Base-by-base conservation (phyloP, 805 yeast species). In the Debaryomyces castellii region DNA sequence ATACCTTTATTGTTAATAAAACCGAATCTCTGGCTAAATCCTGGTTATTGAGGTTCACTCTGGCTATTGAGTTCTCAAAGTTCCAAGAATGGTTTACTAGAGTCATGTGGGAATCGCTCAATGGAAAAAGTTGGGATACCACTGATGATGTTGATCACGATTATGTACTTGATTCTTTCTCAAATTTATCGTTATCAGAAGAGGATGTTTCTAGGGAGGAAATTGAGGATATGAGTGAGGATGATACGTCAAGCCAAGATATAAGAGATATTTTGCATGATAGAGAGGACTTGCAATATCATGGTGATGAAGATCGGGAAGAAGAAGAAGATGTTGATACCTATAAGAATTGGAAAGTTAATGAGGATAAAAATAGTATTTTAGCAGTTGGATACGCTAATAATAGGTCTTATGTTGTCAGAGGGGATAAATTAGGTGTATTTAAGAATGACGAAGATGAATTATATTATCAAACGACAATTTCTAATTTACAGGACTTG, bases 361-460 rank as follows among this genome's bases (percentile, higher is more conserved):
- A 58, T 28, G 54, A 66, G 44, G 77, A 74, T 12, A 69, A 70
- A 40, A 89, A 89, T 60, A 76, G 80, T 42, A 82, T 81, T 18
- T 71, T 90, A 57, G 83, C 87, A 1, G 83, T 89, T 7, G 91
- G 96, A 0, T 78, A 68, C 49, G 77, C 76, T 45, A 83, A 83
- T 53, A 84, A 87, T 55, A 74, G 94, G 28, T 78, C 96, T 0
- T 90, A 78, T 60, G 91, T 90, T 24, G 83, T 86, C 0, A 80
- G 95, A 53, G 96, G 90, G 12, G 71, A 87, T 60, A 81, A 80
- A 51, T 70, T 90, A 45, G 96, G 96, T 27, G 90, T 90, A 4
- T 89, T 89, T 67, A 84, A 76, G 55, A 77, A 82, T 16, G 77
- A 75, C 28, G 78, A 74, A 34, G 71, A 69, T 33, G 71, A 63